Percentiles rank a stretch among this genome's conserved stretches.
These are phyloP conservation scores for Nakazawaea molendinolei DNA, from an alignment of 805 yeast genomes.

Conservation along the genomic window DNA sequence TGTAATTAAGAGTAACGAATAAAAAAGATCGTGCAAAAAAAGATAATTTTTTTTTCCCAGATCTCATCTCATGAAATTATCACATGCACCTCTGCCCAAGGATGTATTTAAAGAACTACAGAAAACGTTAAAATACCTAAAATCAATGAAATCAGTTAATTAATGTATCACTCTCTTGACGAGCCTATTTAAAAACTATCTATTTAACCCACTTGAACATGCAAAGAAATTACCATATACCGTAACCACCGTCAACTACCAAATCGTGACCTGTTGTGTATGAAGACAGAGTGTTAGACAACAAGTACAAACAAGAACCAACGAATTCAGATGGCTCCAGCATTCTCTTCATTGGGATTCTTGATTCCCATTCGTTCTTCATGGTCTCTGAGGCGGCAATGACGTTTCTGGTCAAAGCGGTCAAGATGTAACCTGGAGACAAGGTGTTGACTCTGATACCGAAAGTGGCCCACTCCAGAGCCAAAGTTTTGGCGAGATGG, in stretches of 20 bases:
- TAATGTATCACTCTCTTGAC: background rate
- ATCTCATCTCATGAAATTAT: too few species aligned
- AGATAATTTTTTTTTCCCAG: too few species aligned
- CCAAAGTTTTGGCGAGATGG: conserved; percentile 69
- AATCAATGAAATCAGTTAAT: too few species aligned
- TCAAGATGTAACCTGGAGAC: conserved; percentile 75
- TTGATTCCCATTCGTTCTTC: conserved; percentile 66
- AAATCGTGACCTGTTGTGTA: conserved; percentile 83
- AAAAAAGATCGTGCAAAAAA: background rate
- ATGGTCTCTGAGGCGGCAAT: conserved; percentile 49
- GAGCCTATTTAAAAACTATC: too few species aligned
- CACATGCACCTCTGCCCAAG: too few species aligned
- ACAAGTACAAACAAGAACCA: conserved; percentile 69
- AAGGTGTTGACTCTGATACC: conserved; percentile 71
- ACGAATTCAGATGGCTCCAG: conserved; percentile 81
- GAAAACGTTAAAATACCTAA: too few species aligned
- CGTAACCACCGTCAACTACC: conserved; percentile 83
- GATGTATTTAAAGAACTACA: too few species aligned
- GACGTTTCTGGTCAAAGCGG: conserved; percentile 72
- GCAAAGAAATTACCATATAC: conserved; percentile 50
- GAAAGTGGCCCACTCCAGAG: conserved; percentile 77
- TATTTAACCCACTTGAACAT: too few species aligned
- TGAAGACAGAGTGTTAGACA: conserved; percentile 61
- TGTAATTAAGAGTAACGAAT: conserved; percentile 12
- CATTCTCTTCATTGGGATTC: conserved; percentile 74